These are phyloP conservation scores for Cicer judaicum DNA, from an alignment of 306 rosid species.

Conservation along the genomic window DNA sequence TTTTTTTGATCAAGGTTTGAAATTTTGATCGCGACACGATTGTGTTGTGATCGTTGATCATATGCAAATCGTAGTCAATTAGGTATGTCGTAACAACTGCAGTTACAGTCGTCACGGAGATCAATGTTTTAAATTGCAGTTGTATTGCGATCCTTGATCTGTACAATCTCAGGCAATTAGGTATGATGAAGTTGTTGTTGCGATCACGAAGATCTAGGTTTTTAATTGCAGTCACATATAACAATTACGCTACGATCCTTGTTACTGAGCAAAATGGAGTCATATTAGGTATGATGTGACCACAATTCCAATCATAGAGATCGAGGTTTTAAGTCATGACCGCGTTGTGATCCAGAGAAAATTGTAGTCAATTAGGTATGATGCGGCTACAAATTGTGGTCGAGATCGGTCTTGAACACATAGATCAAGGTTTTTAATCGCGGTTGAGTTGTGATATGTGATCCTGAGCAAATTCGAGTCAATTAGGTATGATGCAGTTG, in stretches of 20 bases:
- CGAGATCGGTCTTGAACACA: too few relatives aligned
- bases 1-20: not conserved
- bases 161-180: too few relatives aligned
- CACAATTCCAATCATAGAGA: not conserved
- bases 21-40: not conserved
- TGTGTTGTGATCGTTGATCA: not conserved
- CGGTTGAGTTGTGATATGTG: not conserved
- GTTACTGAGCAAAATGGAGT: not conserved
- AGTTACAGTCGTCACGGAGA: too few relatives aligned
- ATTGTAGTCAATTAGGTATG: not conserved
- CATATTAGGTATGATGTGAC: not conserved
- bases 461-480: not conserved
- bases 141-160: not conserved
- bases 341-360: not conserved
- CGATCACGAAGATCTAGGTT: not conserved
- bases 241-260: not conserved
- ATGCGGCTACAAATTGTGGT: not conserved
- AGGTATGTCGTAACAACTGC: not conserved
- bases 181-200: not conserved
- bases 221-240: not conserved
- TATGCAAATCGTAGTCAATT: not conserved
- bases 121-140: not conserved
- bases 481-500: not conserved
- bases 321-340: not conserved
- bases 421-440: not conserved